phyloP scores from a whole-genome alignment of 2,329 filamentous ascomycete genomes.

The Alternaria gansuensis region DNA sequence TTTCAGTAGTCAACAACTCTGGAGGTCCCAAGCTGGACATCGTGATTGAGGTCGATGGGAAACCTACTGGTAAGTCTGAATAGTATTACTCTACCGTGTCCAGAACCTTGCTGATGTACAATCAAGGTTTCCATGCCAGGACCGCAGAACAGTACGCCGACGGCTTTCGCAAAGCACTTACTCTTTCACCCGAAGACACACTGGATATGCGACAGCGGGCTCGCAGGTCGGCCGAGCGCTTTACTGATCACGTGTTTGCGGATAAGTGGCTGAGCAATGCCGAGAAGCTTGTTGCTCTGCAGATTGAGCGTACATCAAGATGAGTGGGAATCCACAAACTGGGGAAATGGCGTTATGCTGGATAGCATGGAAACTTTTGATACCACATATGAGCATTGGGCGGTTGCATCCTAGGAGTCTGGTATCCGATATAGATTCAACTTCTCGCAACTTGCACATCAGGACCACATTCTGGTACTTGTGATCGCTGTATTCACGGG shows the following conservation, averaged over 20 bases:
- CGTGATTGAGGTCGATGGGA: slow-evolving; percentile 79
- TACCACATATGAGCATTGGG: slow-evolving; percentile 22
- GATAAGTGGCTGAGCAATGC: slow-evolving; percentile 80
- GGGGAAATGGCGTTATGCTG: slow-evolving; percentile 4
- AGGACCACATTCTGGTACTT: background rate
- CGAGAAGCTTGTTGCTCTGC: slow-evolving; percentile 70
- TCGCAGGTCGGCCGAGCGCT: slow-evolving; percentile 78
- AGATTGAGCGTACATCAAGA: slow-evolving; percentile 32
- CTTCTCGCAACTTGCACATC: background rate
- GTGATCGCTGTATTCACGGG: background rate
- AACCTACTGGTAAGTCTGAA: slow-evolving; percentile 72
- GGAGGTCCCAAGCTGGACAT: slow-evolving; percentile 95
- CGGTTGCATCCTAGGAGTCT: slow-evolving; percentile 9
- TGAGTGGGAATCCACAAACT: slow-evolving; percentile 2
- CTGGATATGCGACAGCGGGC: slow-evolving; percentile 79
- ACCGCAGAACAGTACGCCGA: slow-evolving; percentile 80
- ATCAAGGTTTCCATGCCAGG: slow-evolving; percentile 82
- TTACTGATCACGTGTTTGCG: slow-evolving; percentile 87
- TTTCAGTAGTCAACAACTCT: slow-evolving; percentile 91
- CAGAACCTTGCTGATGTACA: slow-evolving; percentile 9
- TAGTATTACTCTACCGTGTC: background rate
- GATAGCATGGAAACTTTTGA: slow-evolving; percentile 9
- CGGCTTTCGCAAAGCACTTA: slow-evolving; percentile 79
- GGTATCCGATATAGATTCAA: slow-evolving; percentile 4
- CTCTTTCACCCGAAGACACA: slow-evolving; percentile 69